Base-by-base conservation (phyloP, 1,284 basidiomycete species). In the Lentinula novae-zelandiae region DNA sequence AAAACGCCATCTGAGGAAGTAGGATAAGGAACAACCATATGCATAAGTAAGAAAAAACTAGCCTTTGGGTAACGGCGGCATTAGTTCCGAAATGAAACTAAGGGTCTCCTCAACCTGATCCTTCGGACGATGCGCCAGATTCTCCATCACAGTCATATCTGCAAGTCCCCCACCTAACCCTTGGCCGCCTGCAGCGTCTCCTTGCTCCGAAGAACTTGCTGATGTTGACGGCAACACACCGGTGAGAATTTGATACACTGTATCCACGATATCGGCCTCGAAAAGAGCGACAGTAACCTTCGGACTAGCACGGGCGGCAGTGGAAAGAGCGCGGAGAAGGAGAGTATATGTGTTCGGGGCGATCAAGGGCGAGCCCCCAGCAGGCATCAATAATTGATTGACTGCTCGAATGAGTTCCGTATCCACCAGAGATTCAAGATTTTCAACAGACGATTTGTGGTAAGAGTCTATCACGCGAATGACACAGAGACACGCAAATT, bases 131-230 rank as follows among this genome's bases (percentile, higher is more conserved):
- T 98, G 95, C 0, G 95, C 95, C 39, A 99, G 78, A 72, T 96
- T 98, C 76, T 98, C 94, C 85, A 98, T 93, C 39, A 99, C 93
- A 6, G 93, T 92, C 93, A 98, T 96, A 72, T 98, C 96, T 3
- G 92, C 92, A 6, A 95, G 74, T 22, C 93, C 91, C 39, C 91
- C 92, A 33, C 90, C 91, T 1, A 94, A 75, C 8, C 91, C 91
- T 71, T 93, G 91, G 1, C 87, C 85, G 22, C 76, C 76, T 5
- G 69, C 74, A 1, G 83, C 82, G 62, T 79, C 81, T 15, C 89
- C 89, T 69, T 90, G 85, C 67, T 90, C 89, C 49, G 81, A 77
- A 39, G 79, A 80, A 40, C 74, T 76, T 42, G 79, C 77, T 17
- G 79, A 78, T 0, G 82, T 70, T 0, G 92, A 86, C 7, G 93